These are phyloP conservation scores for Darksidea phi DNA, from an alignment of 495 filamentous ascomycete species.

Conservation along the genomic window DNA sequence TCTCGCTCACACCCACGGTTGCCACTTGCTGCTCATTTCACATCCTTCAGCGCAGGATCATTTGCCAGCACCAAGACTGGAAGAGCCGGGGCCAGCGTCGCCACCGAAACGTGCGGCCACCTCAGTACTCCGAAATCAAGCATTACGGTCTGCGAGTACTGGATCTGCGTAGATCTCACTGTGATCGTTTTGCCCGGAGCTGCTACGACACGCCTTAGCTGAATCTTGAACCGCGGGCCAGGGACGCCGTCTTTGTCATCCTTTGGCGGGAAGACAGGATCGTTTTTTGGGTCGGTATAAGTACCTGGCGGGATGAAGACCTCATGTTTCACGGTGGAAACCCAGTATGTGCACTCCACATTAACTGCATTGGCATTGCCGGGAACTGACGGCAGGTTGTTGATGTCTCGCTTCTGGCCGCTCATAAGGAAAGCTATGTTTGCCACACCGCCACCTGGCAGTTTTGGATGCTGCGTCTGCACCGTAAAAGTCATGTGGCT, in stretches of 20 bases:
- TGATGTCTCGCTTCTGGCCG: not conserved
- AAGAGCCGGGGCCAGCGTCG: slow-evolving; percentile 34
- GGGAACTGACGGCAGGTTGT: not conserved
- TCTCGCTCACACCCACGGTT: too few relatives aligned
- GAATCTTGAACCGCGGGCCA: not conserved
- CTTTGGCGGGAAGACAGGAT: not conserved
- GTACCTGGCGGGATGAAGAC: not conserved
- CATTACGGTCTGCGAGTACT: slow-evolving; percentile 41
- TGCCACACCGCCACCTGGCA: not conserved
- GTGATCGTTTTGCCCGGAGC: slow-evolving; percentile 26
- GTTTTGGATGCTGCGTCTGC: not conserved
- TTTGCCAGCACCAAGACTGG: not conserved
- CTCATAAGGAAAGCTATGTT: not conserved
- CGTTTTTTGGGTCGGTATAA: not conserved
- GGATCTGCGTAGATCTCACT: slow-evolving; percentile 33
- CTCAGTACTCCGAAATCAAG: slow-evolving; percentile 39
- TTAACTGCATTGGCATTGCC: not conserved
- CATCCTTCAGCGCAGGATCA: not conserved
- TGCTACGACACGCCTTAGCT: too few relatives aligned
- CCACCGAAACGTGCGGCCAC: slow-evolving; percentile 41
- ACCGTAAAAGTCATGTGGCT: not conserved
- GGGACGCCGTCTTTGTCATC: not conserved
- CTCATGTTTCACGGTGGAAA: not conserved
- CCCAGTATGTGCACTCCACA: not conserved
- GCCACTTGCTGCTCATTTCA: too few relatives aligned